phyloP scores from a whole-genome alignment of 2,329 filamentous ascomycete species.

The Aspergillus sp. region DNA sequence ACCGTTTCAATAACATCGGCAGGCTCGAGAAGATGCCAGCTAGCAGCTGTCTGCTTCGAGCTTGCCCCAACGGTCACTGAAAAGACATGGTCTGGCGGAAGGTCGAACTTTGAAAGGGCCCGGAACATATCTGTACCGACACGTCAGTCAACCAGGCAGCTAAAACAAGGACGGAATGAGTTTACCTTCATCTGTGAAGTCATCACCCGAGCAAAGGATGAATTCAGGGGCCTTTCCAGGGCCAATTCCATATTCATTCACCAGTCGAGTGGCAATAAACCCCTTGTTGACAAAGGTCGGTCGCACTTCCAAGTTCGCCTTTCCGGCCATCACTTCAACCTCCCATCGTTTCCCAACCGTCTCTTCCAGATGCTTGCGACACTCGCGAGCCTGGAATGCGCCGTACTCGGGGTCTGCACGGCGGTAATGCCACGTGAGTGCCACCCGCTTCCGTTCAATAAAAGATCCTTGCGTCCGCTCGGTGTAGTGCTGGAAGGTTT shows the following conservation, averaged over 20 bases:
- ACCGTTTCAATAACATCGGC: constrained; percentile 75
- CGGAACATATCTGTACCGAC: constrained; percentile 71
- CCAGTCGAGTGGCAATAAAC: constrained; percentile 82
- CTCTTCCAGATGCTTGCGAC: constrained; percentile 75
- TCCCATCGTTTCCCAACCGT: constrained; percentile 79
- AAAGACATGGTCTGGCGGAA: constrained; percentile 70
- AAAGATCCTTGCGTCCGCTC: constrained; percentile 85
- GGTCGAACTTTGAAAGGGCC: constrained; percentile 61
- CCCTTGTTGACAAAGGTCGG: constrained; percentile 98
- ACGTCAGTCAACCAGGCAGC: constrained; percentile 2
- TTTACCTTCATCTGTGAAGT: constrained; percentile 94
- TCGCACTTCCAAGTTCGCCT: constrained; percentile 95
- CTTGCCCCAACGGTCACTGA: constrained; percentile 89
- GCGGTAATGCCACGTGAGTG: constrained; percentile 96
- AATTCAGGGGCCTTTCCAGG: constrained; percentile 70
- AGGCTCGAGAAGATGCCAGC: constrained; percentile 87
- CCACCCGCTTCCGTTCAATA: constrained; percentile 91
- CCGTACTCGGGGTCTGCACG: constrained; percentile 85
- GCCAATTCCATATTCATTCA: constrained; percentile 65
- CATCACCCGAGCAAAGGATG: constrained; percentile 87
- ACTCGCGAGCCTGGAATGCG: constrained; percentile 74
- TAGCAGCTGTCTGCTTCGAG: constrained; percentile 86
- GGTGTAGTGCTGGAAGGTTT: constrained; percentile 84
- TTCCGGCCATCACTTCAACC: constrained; percentile 94
- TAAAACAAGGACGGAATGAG: constrained; percentile 11